These are phyloP conservation scores for Coprinopsis sp. DNA, from an alignment of 768 basidiomycete genomes.

Conservation along the genomic window DNA sequence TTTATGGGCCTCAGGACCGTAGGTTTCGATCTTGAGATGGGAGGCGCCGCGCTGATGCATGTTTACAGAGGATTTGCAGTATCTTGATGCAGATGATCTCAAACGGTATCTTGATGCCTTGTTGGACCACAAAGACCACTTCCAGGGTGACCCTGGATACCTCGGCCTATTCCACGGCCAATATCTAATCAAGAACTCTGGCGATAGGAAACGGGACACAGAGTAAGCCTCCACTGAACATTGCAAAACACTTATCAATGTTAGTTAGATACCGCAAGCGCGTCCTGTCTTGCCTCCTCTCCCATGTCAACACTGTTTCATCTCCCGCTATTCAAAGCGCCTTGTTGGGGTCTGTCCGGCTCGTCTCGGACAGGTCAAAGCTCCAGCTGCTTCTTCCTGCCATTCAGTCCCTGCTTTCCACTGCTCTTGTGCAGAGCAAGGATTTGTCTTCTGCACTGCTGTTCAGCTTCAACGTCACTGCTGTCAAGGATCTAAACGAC, in stretches of 20 bases:
- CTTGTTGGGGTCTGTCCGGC: conserved; percentile 46
- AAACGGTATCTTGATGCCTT: conserved; percentile 54
- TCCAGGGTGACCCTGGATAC: conserved; percentile 56
- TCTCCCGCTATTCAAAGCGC: conserved; percentile 42
- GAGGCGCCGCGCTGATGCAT: conserved; percentile 6
- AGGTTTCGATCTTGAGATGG: conserved; percentile 19
- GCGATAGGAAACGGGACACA: conserved; percentile 51
- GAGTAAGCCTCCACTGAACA: conserved; percentile 34
- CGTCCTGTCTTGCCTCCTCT: conserved; percentile 71
- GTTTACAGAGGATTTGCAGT: conserved; percentile 46
- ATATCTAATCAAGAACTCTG: conserved; percentile 41
- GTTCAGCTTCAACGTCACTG: conserved; percentile 49
- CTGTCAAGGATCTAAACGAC: conserved; percentile 42
- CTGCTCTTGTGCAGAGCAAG: conserved; percentile 17
- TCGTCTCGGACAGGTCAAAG: conserved; percentile 44
- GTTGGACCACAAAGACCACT: conserved; percentile 45
- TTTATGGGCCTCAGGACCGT: conserved; percentile 66
- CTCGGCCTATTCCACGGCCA: conserved; percentile 57
- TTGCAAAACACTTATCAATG: not conserved
- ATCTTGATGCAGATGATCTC: conserved; percentile 61
- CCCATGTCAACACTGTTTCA: conserved; percentile 65
- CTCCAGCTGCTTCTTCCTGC: conserved; percentile 56
- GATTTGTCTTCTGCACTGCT: conserved; percentile 38
- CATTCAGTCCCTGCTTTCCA: conserved; percentile 35
- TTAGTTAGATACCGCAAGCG: conserved; percentile 59